Percentiles rank a stretch among this genome's conserved stretches.
These are phyloP conservation scores for Spiraea crenata DNA, from an alignment of 331 rosid species.

Conservation along the genomic window DNA sequence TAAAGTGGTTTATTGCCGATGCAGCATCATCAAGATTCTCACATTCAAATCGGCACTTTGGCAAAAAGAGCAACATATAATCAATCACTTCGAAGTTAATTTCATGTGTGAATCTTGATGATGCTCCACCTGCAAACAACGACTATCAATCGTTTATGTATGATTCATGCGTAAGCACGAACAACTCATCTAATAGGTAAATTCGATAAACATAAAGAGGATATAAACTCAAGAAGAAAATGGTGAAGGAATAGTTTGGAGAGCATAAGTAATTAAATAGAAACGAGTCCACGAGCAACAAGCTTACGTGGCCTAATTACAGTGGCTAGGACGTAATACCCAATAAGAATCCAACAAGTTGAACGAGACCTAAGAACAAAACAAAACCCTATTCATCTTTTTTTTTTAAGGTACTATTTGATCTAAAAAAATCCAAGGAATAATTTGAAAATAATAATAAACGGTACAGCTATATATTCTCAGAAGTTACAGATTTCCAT, in stretches of 20 bases:
- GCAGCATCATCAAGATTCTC: constrained; percentile 99
- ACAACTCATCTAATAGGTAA: too few relatives aligned
- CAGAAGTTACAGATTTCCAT: constrained; percentile 13
- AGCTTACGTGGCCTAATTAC: constrained; percentile 14
- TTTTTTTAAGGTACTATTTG: constrained; percentile 16
- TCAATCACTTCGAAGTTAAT: neutral
- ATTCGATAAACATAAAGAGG: neutral
- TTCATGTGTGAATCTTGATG: constrained; percentile 96
- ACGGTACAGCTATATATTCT: neutral
- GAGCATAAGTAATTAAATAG: neutral
- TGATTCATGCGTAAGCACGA: neutral
- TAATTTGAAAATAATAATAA: neutral
- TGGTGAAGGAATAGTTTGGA: neutral
- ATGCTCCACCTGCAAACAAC: constrained; percentile 91
- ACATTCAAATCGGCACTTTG: constrained; percentile 24
- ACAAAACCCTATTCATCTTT: constrained; percentile 9
- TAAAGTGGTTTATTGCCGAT: constrained; percentile 74
- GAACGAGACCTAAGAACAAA: constrained; percentile 7
- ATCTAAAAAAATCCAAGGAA: neutral
- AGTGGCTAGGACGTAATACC: constrained; percentile 14
- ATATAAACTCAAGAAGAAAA: neutral
- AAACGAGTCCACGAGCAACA: constrained; percentile 14
- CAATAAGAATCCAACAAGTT: neutral
- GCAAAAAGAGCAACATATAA: neutral
- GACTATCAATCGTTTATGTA: constrained; percentile 37